Percentiles rank a stretch among this genome's conserved stretches.
phyloP scores from a whole-genome alignment of 306 rosid genomes.

The Fagus sylvatica region DNA sequence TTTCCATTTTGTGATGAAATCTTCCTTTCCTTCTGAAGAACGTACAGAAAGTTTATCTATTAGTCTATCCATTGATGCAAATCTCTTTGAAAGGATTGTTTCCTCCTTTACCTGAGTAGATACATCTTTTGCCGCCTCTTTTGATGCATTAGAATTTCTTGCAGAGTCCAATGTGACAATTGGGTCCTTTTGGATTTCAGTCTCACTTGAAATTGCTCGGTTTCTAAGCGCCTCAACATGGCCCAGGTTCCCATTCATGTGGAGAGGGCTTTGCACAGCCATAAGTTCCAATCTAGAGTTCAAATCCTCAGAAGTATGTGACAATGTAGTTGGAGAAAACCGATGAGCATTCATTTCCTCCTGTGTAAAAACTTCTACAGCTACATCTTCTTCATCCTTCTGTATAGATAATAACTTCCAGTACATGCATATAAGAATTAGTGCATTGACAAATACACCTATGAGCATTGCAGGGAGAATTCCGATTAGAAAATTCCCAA shows the following conservation, averaged over 20 bases:
- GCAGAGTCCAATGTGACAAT: too few relatives aligned
- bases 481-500: constrained; percentile 62
- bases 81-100: constrained; percentile 24
- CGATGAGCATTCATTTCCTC: constrained; percentile 68
- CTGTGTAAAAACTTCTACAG: constrained; percentile 40
- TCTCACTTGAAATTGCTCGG: constrained; percentile 26
- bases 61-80: constrained; percentile 25
- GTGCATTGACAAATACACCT: constrained; percentile 68
- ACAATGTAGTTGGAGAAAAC: constrained; percentile 81
- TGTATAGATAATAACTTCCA: constrained; percentile 63
- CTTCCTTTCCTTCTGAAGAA: constrained; percentile 34
- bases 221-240: constrained; percentile 41
- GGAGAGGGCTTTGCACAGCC: constrained; percentile 40
- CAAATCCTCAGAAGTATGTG: constrained; percentile 68
- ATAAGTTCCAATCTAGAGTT: constrained; percentile 35
- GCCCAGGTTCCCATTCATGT: background rate
- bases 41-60: constrained; percentile 18
- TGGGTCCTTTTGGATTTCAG: constrained; percentile 46
- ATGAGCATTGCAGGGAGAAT: constrained; percentile 79
- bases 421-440: constrained; percentile 51
- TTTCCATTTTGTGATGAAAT: constrained; percentile 41
- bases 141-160: constrained; percentile 45
- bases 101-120: constrained; percentile 45
- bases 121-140: constrained; percentile 40
- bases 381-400: constrained; percentile 59